A percentile compares a stretch with the other conserved stretches of the same genome.
Evolutionary conservation across 805 yeast genomes (phyloP).

Genomic region (Yarrowia sp.): DNA sequence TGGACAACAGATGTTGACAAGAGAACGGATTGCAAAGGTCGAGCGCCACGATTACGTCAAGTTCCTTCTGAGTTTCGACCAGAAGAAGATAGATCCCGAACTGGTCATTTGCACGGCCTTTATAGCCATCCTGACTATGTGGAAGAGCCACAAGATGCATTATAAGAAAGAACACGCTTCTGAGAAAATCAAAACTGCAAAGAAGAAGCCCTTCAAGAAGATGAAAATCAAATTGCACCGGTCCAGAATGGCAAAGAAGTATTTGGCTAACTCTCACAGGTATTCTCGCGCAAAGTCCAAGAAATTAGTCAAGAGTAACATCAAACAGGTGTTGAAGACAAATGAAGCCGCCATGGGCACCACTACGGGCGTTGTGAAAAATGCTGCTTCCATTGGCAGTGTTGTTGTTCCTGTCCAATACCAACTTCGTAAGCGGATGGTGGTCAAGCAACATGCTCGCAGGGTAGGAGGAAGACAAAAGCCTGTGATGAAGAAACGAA

Average conservation of each 20-base stretch:
- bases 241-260: not conserved
- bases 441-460: not conserved
- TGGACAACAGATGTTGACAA: not conserved
- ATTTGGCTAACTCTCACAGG: not conserved
- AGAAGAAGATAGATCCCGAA: constrained; percentile 10
- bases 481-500: not conserved
- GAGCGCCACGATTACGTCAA: not conserved
- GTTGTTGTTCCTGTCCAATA: constrained; percentile 8
- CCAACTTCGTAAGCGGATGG: not conserved
- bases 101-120: constrained; percentile 7
- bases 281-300: constrained; percentile 8
- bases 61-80: not conserved
- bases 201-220: not conserved
- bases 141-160: constrained; percentile 17
- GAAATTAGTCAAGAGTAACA: not conserved
- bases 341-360: not conserved
- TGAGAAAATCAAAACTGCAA: not conserved
- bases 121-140: not conserved
- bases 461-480: not conserved
- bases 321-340: not conserved
- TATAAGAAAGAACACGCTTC: not conserved
- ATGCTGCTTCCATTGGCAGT: not conserved
- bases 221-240: not conserved
- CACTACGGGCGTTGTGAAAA: constrained; percentile 1
- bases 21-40: constrained; percentile 1